Evolutionary conservation across 192 early-diverging fungal genomes (phyloP).

Genomic region (Geosiphon pyriformis): DNA sequence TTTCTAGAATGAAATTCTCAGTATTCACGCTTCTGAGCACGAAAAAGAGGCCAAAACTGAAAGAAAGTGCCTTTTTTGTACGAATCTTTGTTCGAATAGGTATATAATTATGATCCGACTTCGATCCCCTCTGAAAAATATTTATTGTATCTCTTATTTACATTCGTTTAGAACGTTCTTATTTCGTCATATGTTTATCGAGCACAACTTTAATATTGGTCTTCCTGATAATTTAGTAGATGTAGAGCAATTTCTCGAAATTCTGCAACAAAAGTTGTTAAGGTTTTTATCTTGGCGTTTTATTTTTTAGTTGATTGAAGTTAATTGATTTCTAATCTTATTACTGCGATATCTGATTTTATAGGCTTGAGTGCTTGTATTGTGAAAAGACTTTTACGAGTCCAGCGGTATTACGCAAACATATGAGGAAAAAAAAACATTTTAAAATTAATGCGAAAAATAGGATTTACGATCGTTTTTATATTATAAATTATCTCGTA

Average conservation of each 20-base stretch:
- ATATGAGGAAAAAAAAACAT: slow-evolving; percentile 99
- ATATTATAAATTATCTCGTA: slow-evolving; percentile 81
- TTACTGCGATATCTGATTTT: too few relatives aligned
- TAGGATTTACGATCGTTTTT: slow-evolving; percentile 88
- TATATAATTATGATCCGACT: slow-evolving; percentile 17
- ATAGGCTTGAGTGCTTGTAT: slow-evolving; percentile 77
- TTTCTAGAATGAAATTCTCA: slow-evolving; percentile 61
- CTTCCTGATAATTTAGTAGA: slow-evolving; percentile 85
- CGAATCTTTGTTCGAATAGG: slow-evolving; percentile 65
- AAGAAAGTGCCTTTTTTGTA: slow-evolving; percentile 93
- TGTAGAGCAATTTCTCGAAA: slow-evolving; percentile 73
- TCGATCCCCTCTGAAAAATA: too few relatives aligned
- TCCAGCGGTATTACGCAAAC: slow-evolving; percentile 81
- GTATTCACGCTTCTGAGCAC: slow-evolving; percentile 67
- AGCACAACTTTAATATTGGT: slow-evolving; percentile 93
- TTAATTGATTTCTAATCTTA: not conserved
- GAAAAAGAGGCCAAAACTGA: slow-evolving; percentile 56
- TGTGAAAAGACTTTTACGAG: slow-evolving; percentile 92
- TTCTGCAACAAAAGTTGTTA: slow-evolving; percentile 67
- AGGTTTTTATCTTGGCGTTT: slow-evolving; percentile 29
- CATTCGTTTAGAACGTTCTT: slow-evolving; percentile 45
- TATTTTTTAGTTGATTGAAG: slow-evolving; percentile 3
- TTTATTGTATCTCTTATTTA: too few relatives aligned
- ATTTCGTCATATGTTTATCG: slow-evolving; percentile 84
- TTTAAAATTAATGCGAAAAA: slow-evolving; percentile 91